Base-by-base conservation (phyloP, 2,329 filamentous ascomycete species). In the Pestalotiopsis sp. region DNA sequence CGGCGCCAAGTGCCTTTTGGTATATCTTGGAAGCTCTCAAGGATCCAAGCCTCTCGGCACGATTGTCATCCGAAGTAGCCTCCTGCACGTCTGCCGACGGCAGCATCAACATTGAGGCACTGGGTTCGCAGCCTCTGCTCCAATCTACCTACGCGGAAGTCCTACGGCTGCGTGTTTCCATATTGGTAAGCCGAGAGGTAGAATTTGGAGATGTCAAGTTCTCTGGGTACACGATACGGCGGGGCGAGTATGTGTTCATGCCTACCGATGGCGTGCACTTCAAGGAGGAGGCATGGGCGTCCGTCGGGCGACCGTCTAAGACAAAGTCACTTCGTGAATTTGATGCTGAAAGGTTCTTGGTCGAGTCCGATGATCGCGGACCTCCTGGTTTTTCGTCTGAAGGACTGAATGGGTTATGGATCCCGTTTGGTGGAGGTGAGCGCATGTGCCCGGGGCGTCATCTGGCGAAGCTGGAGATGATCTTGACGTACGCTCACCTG, bases 361-460 rank as follows among this genome's bases (percentile, higher is more conserved):
- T 70, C 20, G n/a, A 58, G 7, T 41, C 68, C 27, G 60, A 58
- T 13, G 56, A 13, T 2, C 12, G 41, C 41, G 49, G 56, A 27
- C 1, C 4, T 17, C n/a, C 61, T 7, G 23, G 49, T 66, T 20
- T 69, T 64, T 66, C 67, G 25, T 5, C 62, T 23, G 71, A 60
- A n/a, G 70, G 57, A 2, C 61, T 66, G 17, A 20, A 41, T 3
- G 71, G 72, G 7, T 60, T 68, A 23, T 73, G 71, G 70, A 59
- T 68, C 23, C 72, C 70, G 7, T 72, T 67, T 61, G 72, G 72
- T 4, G 71, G 69, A 4, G 72, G 72, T 7, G 49, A 71, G 1
- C 70, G 66, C 27, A 71, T 73, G 66, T 73, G 72, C 49, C 72
- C 70, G 6, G 71, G 71, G 14, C 69, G 72, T 20, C 68, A 72